Percentiles rank a stretch among this genome's conserved stretches.
These are phyloP conservation scores for Dryas drummondii DNA, from an alignment of 306 rosid species.

Conservation along the genomic window DNA sequence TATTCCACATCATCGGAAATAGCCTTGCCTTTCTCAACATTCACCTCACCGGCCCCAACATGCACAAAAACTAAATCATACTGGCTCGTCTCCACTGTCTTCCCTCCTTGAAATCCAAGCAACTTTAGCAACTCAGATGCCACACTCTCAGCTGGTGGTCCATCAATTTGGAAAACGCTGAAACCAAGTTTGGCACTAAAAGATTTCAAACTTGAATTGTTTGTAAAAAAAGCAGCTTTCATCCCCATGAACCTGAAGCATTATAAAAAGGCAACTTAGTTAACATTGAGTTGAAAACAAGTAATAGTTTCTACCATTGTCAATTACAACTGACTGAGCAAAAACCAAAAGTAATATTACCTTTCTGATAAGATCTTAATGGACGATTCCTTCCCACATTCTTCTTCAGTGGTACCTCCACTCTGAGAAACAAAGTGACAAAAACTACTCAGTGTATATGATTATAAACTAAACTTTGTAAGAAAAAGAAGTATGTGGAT, in stretches of 20 bases:
- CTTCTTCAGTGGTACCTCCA: constrained; percentile 29
- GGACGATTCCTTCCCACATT: constrained; percentile 27
- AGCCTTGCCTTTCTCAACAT: constrained; percentile 34
- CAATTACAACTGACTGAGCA: background rate
- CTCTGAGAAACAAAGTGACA: constrained; percentile 40
- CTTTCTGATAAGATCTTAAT: constrained; percentile 57
- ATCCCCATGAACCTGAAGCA: constrained; percentile 88
- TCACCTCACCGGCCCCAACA: constrained; percentile 57
- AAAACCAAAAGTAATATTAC: constrained; percentile 36
- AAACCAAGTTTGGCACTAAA: constrained; percentile 66
- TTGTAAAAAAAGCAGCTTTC: constrained; percentile 75
- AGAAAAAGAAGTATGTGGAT: background rate
- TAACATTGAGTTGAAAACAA: background rate
- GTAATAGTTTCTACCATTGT: background rate
- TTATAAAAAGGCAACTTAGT: constrained; percentile 23
- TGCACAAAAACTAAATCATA: constrained; percentile 82
- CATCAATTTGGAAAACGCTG: constrained; percentile 44
- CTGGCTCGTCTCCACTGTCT: constrained; percentile 43
- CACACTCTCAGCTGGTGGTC: constrained; percentile 32
- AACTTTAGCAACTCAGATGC: constrained; percentile 56
- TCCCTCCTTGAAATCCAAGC: constrained; percentile 81
- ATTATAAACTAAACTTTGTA: background rate
- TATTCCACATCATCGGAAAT: constrained; percentile 45
- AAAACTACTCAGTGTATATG: background rate
- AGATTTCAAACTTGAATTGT: constrained; percentile 58